Percentiles rank a stretch among this genome's conserved stretches.
phyloP scores from a whole-genome alignment of 768 basidiomycete genomes.

The Pleurotus pulmonarius region DNA sequence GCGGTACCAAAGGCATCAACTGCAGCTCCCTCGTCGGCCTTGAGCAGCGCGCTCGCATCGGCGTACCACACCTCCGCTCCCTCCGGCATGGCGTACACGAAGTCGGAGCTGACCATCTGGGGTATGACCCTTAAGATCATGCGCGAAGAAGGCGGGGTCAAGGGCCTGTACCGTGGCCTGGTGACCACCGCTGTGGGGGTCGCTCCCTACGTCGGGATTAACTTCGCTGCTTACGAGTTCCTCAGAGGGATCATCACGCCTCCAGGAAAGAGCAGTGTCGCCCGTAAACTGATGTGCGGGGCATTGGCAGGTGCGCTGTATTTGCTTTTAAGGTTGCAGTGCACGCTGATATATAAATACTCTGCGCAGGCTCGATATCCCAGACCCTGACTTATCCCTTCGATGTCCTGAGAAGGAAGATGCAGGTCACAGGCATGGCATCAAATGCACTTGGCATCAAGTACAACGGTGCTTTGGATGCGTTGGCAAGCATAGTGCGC shows the following conservation, averaged over 20 bases:
- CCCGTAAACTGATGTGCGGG: slow-evolving; percentile 78
- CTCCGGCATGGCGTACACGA: slow-evolving; percentile 32
- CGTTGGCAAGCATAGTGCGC: slow-evolving; percentile 60
- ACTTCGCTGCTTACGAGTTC: slow-evolving; percentile 92
- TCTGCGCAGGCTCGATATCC: slow-evolving; percentile 72
- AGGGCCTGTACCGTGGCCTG: slow-evolving; percentile 83
- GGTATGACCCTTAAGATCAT: slow-evolving; percentile 92
- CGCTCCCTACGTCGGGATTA: slow-evolving; percentile 87
- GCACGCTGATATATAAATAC: not conserved
- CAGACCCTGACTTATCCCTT: slow-evolving; percentile 96
- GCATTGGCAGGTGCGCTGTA: slow-evolving; percentile 69
- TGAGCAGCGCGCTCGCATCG: slow-evolving; percentile 32
- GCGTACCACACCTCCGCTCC: slow-evolving; percentile 54
- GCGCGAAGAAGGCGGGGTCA: slow-evolving; percentile 87
- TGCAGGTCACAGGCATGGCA: slow-evolving; percentile 88
- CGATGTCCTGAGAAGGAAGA: slow-evolving; percentile 91
- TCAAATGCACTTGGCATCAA: slow-evolving; percentile 52
- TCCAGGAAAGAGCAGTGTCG: slow-evolving; percentile 68
- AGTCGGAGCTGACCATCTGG: slow-evolving; percentile 64
- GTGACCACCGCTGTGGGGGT: slow-evolving; percentile 85
- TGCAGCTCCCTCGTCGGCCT: slow-evolving; percentile 10
- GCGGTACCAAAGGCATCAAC: slow-evolving; percentile 25
- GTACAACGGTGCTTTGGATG: slow-evolving; percentile 82
- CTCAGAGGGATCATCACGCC: slow-evolving; percentile 72
- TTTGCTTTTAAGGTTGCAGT: not conserved